Evolutionary conservation across 169 alveolate species (phyloP).

Genomic region (Plasmodium billcollinsi): DNA sequence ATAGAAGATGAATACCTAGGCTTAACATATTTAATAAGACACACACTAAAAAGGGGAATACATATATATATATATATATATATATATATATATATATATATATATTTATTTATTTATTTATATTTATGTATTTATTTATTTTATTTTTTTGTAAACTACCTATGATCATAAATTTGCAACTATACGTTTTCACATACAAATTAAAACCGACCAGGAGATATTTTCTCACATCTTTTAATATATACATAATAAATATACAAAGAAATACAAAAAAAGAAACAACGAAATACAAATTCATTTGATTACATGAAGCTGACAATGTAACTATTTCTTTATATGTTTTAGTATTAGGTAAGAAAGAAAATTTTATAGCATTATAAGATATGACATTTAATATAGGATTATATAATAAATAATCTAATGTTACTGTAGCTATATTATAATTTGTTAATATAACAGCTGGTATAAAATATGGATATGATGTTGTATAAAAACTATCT

Average conservation of each 20-base stretch:
- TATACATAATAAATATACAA: constrained; percentile 10
- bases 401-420: constrained; percentile 81
- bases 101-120: not conserved
- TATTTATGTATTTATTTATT: not conserved
- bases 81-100: not conserved
- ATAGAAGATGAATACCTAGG: constrained; percentile 16
- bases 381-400: constrained; percentile 77
- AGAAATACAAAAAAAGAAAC: constrained; percentile 42
- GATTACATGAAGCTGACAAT: constrained; percentile 29
- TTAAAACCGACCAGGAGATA: constrained; percentile 36
- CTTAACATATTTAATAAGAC: constrained; percentile 11
- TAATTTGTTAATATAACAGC: constrained; percentile 79
- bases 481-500: constrained; percentile 57
- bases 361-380: constrained; percentile 73
- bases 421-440: constrained; percentile 76
- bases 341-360: constrained; percentile 73
- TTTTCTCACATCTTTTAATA: constrained; percentile 25
- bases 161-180: constrained; percentile 17
- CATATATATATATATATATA: not conserved
- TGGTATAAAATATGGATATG: constrained; percentile 83
- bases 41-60: constrained; percentile 11
- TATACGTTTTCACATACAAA: constrained; percentile 30
- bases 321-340: constrained; percentile 64
- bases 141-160: constrained; percentile 13
- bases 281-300: constrained; percentile 10